Conservation (phyloP, 208 protist species). For the Trypanosoma brucei region DNA sequence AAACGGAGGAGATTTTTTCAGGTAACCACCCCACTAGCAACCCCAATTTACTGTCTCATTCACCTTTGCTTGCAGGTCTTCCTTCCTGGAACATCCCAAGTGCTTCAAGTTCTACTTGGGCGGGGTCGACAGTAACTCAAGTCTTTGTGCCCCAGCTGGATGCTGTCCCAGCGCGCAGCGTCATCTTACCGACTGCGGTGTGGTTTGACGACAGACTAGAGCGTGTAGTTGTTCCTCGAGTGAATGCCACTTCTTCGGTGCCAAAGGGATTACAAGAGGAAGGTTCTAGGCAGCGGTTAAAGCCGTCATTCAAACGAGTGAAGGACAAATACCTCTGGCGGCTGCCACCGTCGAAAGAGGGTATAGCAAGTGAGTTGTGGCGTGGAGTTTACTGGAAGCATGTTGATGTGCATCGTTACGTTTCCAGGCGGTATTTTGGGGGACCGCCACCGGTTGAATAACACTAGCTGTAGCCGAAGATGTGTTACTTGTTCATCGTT, state of each 20-base stretch:
- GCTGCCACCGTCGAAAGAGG: constrained; percentile 39
- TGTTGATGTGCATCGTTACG: constrained; percentile 81
- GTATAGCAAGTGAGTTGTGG: constrained; percentile 30
- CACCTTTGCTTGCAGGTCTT: too few species aligned
- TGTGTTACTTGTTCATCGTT: not conserved
- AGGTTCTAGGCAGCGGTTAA: constrained; percentile 4
- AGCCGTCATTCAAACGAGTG: constrained; percentile 19
- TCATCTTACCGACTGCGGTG: constrained; percentile 24
- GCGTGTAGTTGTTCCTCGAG: constrained; percentile 25
- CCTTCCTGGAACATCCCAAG: not conserved
- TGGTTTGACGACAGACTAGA: constrained; percentile 16
- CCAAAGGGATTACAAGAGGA: constrained; percentile 1
- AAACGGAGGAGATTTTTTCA: too few species aligned
- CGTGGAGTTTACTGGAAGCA: constrained; percentile 60
- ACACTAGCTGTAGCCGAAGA: not conserved
- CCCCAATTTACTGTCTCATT: too few species aligned
- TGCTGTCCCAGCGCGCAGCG: not conserved
- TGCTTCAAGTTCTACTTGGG: constrained; percentile 4
- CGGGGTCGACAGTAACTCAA: not conserved
- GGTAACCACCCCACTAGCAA: too few species aligned
- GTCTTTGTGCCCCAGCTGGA: not conserved
- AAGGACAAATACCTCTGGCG: constrained; percentile 50
- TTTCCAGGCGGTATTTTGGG: constrained; percentile 63
- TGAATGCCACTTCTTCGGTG: not conserved
- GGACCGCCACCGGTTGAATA: constrained; percentile 46